Conservation (phyloP, 139 green algal species). For the Gonium pectorale region DNA sequence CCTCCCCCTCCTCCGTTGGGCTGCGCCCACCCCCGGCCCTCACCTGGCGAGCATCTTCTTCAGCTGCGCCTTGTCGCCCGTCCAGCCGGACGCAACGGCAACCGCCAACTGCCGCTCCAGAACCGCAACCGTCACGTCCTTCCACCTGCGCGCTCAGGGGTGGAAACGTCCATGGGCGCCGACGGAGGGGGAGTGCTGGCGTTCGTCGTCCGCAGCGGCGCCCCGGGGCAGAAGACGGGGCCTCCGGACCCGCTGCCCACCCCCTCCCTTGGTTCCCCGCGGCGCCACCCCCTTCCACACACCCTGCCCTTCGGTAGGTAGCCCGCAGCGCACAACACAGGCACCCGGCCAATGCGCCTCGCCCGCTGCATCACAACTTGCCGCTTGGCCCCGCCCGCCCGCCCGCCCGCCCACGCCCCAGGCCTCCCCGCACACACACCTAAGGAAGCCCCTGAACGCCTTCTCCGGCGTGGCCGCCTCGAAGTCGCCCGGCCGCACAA, state of each 20-base stretch:
- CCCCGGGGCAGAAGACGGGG: no score
- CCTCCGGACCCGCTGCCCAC: neutral
- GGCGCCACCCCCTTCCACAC: no score
- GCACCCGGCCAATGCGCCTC: no score
- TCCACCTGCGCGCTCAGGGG: conserved; percentile 10
- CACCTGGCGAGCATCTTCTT: conserved; percentile 31
- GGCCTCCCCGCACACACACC: neutral
- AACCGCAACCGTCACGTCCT: conserved; percentile 39
- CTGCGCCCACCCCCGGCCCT: no score
- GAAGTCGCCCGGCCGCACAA: conserved; percentile 35
- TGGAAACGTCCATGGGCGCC: neutral
- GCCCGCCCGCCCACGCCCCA: no score
- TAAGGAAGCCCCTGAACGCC: conserved; percentile 38
- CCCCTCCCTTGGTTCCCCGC: neutral
- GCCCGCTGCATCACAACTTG: no score
- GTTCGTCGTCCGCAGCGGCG: no score
- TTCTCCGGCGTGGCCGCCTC: neutral
- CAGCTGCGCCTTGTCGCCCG: conserved; percentile 21
- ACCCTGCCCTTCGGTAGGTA: no score
- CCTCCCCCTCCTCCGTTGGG: no score
- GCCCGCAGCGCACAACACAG: no score
- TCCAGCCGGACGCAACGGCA: neutral
- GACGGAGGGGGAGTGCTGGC: neutral
- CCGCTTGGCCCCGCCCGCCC: no score
- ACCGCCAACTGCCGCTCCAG: conserved; percentile 22